Percentiles rank a stretch among this genome's conserved stretches.
Conservation (phyloP, 2,329 filamentous ascomycete species). For the Cercospora canescens region DNA sequence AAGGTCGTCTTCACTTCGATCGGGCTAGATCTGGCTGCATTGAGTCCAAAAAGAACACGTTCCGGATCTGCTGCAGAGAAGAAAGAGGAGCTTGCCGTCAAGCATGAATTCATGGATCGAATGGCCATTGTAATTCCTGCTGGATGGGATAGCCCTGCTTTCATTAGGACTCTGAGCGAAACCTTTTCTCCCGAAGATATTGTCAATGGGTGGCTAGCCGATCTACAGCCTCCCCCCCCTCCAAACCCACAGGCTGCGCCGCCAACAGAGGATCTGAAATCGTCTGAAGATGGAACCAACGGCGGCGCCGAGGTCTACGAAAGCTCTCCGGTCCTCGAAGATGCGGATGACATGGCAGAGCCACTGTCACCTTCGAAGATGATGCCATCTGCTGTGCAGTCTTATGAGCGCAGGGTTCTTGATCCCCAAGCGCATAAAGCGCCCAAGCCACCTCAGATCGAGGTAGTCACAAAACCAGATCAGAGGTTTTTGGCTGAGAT, state of each 20-base stretch:
- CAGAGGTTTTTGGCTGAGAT: constrained; percentile 38
- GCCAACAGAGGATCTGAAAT: constrained; percentile 29
- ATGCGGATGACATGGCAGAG: constrained; percentile 19
- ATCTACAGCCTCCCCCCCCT: constrained; percentile 57
- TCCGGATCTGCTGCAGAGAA: constrained; percentile 21
- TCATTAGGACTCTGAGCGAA: constrained; percentile 88
- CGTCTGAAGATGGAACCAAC: constrained; percentile 25
- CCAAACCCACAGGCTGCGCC: constrained; percentile 45
- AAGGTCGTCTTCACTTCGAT: constrained; percentile 84
- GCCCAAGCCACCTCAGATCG: constrained; percentile 32
- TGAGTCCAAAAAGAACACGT: constrained; percentile 55
- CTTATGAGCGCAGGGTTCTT: constrained; percentile 33
- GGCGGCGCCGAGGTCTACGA: constrained; percentile 32
- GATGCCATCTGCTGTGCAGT: constrained; percentile 28
- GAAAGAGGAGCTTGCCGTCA: constrained; percentile 61
- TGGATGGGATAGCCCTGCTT: constrained; percentile 98
- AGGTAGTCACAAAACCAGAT: constrained; percentile 35
- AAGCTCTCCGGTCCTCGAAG: constrained; percentile 28
- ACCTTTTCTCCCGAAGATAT: constrained; percentile 88
- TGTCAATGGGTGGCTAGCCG: constrained; percentile 69
- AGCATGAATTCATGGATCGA: constrained; percentile 60
- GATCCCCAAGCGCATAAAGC: constrained; percentile 35
- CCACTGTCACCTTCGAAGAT: constrained; percentile 26
- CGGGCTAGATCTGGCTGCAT: constrained; percentile 46
- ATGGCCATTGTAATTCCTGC: constrained; percentile 91